phyloP scores from a whole-genome alignment of 805 yeast species.

The Crinitomyces ghanaensis region DNA sequence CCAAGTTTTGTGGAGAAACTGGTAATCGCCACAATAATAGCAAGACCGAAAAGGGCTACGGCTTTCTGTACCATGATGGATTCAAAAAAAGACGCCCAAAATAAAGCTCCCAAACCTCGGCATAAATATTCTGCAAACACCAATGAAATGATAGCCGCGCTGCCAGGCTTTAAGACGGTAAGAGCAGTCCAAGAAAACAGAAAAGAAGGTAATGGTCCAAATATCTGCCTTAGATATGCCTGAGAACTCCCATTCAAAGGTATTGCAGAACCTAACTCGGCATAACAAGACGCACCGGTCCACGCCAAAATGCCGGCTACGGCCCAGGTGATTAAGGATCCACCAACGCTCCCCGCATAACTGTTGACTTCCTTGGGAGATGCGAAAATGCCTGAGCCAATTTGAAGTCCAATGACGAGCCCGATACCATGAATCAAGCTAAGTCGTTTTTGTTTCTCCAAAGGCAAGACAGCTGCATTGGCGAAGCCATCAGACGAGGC shows the following conservation, averaged over 20 bases:
- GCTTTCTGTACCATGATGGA: constrained; percentile 24
- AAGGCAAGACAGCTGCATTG: constrained; percentile 14
- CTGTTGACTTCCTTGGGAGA: constrained; percentile 30
- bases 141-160: constrained; percentile 30
- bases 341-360: constrained; percentile 29
- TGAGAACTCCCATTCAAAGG: constrained; percentile 33
- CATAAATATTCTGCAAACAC: constrained; percentile 30
- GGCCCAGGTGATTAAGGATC: constrained; percentile 29
- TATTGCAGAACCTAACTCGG: constrained; percentile 31
- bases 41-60: constrained; percentile 23
- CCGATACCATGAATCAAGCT: constrained; percentile 27
- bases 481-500: constrained; percentile 15
- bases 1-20: constrained; percentile 22
- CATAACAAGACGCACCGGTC: constrained; percentile 34
- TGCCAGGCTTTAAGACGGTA: constrained; percentile 30
- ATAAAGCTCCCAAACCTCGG: constrained; percentile 15
- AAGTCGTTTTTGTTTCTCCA: constrained; percentile 22
- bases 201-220: constrained; percentile 28
- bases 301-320: constrained; percentile 31
- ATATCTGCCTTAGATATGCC: constrained; percentile 28
- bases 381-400: constrained; percentile 35
- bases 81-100: too few species aligned
- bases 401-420: constrained; percentile 31
- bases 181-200: constrained; percentile 30
- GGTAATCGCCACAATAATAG: constrained; percentile 20